Conservation (phyloP, 441 rosid species). For the Oxalis stricta region DNA sequence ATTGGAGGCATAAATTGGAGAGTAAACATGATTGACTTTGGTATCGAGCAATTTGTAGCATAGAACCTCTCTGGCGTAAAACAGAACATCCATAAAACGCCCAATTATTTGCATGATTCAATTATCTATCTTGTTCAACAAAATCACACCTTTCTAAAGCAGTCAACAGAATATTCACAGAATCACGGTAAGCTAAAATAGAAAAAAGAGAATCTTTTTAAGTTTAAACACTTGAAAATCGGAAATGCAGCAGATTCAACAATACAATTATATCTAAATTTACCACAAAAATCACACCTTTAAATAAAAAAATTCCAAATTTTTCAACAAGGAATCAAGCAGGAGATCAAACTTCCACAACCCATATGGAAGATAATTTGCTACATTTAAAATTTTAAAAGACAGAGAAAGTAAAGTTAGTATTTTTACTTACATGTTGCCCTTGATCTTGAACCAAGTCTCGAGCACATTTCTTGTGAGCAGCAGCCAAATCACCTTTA, state of each 20-base stretch:
- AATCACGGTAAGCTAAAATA: background rate
- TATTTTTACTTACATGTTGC: constrained; percentile 30
- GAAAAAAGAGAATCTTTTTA: constrained; percentile 6
- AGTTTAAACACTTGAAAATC: background rate
- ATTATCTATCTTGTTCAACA: background rate
- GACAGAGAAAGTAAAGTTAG: background rate
- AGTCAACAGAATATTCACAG: background rate
- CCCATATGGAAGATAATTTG: background rate
- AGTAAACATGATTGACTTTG: too few species aligned
- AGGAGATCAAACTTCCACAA: background rate
- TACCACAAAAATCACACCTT: background rate
- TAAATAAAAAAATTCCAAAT: background rate
- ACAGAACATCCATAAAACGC: background rate
- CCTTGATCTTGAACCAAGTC: constrained; percentile 46
- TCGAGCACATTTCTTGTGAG: constrained; percentile 43
- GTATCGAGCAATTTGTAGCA: too few species aligned
- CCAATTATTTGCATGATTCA: too few species aligned
- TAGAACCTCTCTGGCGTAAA: too few species aligned
- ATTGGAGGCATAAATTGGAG: too few species aligned
- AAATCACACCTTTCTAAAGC: background rate
- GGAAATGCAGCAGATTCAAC: constrained; percentile 5
- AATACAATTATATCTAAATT: background rate
- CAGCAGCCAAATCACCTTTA: constrained; percentile 42
- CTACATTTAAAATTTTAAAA: too few species aligned
- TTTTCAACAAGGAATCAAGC: constrained; percentile 1